Percentiles rank a stretch among this genome's conserved stretches.
These are phyloP conservation scores for Marasmius tenuissimus DNA, from an alignment of 1,284 basidiomycete genomes.

Conservation along the genomic window DNA sequence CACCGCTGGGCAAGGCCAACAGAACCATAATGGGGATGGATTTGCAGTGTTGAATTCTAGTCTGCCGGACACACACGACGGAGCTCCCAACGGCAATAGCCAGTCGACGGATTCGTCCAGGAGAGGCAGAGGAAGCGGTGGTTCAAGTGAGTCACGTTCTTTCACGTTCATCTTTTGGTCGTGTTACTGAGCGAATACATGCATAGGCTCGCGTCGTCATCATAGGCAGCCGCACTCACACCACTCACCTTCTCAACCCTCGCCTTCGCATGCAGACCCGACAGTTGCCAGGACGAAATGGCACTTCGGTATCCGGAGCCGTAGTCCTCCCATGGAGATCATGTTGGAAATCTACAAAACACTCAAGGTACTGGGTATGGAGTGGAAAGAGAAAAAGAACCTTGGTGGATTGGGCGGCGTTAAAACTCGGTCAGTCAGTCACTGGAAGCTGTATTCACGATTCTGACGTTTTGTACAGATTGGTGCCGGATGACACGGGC, in stretches of 20 bases:
- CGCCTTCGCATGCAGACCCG: not conserved
- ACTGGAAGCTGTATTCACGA: too few relatives aligned
- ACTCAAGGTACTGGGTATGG: constrained; percentile 91
- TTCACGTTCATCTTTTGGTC: not conserved
- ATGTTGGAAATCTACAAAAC: constrained; percentile 99
- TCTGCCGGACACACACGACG: constrained; percentile 53
- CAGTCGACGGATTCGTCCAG: not conserved
- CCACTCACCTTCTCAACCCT: not conserved
- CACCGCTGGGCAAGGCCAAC: constrained; percentile 43
- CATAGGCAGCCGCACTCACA: constrained; percentile 38
- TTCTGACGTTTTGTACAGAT: not conserved
- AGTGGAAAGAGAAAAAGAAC: constrained; percentile 88
- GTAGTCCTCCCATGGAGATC: constrained; percentile 97
- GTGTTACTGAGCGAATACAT: not conserved
- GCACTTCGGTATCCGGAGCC: constrained; percentile 97
- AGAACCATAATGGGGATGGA: not conserved
- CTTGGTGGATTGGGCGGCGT: constrained; percentile 49
- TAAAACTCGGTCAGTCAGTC: constrained; percentile 13
- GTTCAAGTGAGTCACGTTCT: not conserved
- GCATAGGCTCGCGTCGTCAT: not conserved
- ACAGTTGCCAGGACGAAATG: constrained; percentile 65
- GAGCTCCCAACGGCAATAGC: not conserved
- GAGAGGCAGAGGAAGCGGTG: not conserved
- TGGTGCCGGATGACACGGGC: not conserved
- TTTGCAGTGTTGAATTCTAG: constrained; percentile 87